Conservation (phyloP, 2,329 filamentous ascomycete species). For the Penicillium brevicompactum region DNA sequence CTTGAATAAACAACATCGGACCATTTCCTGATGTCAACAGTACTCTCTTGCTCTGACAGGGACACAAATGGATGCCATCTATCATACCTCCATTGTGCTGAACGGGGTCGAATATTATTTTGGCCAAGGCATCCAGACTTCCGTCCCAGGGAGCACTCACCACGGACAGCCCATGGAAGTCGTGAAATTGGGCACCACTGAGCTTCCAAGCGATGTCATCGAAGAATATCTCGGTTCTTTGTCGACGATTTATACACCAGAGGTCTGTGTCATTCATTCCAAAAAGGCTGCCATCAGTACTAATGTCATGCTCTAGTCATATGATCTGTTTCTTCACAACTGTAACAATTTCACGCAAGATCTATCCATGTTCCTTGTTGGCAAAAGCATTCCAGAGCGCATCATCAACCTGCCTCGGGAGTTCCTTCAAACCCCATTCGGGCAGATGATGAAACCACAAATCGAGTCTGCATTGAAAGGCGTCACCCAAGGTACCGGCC, state of each 20-base stretch:
- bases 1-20: neutral
- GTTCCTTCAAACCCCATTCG: slow-evolving; percentile 83
- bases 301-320: slow-evolving; percentile 59
- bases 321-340: slow-evolving; percentile 87
- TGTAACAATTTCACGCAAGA: slow-evolving; percentile 98
- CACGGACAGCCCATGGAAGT: slow-evolving; percentile 81
- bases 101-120: slow-evolving; percentile 87
- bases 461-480: slow-evolving; percentile 66
- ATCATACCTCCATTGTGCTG: slow-evolving; percentile 89
- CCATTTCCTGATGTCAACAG: slow-evolving; percentile 32
- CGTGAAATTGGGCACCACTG: slow-evolving; percentile 73
- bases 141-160: slow-evolving; percentile 79
- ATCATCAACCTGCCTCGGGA: slow-evolving; percentile 83
- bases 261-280: slow-evolving; percentile 51
- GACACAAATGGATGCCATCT: slow-evolving; percentile 83
- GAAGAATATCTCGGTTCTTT: slow-evolving; percentile 86
- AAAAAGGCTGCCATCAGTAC: neutral
- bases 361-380: slow-evolving; percentile 83
- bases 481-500: slow-evolving; percentile 60
- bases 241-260: slow-evolving; percentile 76
- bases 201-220: slow-evolving; percentile 77
- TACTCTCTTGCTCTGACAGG: slow-evolving; percentile 64
- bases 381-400: slow-evolving; percentile 82
- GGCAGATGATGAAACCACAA: slow-evolving; percentile 81
- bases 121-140: slow-evolving; percentile 82